Evolutionary conservation across 2,329 filamentous ascomycete genomes (phyloP).

Genomic region (Amauroascus verrucosus): DNA sequence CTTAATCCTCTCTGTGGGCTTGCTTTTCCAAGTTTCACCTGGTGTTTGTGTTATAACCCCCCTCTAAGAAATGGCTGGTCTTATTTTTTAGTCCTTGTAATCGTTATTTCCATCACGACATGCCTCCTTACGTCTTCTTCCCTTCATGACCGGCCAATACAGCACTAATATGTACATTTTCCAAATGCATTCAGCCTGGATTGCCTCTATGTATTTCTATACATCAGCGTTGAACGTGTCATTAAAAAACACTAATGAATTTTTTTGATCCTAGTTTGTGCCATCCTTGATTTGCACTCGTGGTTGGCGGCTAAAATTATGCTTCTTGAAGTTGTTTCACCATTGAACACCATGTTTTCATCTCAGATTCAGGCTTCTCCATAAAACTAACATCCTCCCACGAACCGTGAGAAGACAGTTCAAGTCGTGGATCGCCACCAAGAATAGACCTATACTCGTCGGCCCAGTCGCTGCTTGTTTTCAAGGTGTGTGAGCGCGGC

Average conservation of each 20-base stretch:
- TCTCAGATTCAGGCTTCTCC: not conserved
- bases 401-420: not conserved
- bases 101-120: not conserved
- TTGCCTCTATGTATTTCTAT: constrained; percentile 9
- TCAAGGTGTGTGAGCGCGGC: constrained; percentile 2
- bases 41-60: not conserved
- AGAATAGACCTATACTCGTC: constrained; percentile 6
- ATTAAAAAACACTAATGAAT: not conserved
- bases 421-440: not conserved
- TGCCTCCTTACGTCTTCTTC: not conserved
- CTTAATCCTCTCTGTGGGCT: not conserved
- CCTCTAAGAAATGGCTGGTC: not conserved
- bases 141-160: not conserved
- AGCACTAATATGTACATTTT: constrained; percentile 11
- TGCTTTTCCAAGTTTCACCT: not conserved
- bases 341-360: not conserved
- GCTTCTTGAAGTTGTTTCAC: not conserved
- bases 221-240: constrained; percentile 11
- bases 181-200: not conserved
- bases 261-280: not conserved
- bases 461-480: constrained; percentile 9
- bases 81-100: not conserved
- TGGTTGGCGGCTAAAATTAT: not conserved
- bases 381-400: not conserved
- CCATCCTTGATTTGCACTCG: not conserved